Evolutionary conservation across 2,329 filamentous ascomycete species (phyloP), one percentile per base, ranked within the genome.

Genomic region (Apiospora arundinis): DNA sequence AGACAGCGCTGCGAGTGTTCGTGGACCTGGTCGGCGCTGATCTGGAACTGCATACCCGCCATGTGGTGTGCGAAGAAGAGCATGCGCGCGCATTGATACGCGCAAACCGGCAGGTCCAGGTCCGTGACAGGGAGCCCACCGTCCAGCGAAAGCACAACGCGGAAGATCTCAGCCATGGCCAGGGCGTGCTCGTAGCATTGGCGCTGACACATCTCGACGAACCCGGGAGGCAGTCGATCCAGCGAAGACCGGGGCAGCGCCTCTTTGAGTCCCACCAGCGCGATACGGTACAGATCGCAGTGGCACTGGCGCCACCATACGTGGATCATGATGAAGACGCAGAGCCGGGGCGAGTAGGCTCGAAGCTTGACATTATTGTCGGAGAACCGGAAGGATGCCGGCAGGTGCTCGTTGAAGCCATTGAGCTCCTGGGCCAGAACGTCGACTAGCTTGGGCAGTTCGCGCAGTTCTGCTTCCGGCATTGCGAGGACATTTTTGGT

Each of bases 331-430:
- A 82, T 72, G 42, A 78, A 77, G 56, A 88, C 86, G 72, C 87
- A 88, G 6, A 90, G 83, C 4, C 88, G 82, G 2, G 87, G 85
- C 0, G 88, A 90, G 74, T 89, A 90, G 2, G 87, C 86, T 7
- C 88, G 85, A 32, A 90, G 80, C 18, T 87, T 84, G 4, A 89
- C 80, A 42, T 89, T 89, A 73, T 83, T 86, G 72, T 89, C 87
- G 14, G 87, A 89, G 77, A 88, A 90, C 66, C 86, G 86, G 74
- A 90, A 90, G 12, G 87, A 89, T 0, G 84, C 80, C 1, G 88
- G 88, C 6, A 90, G 78, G 32, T 87, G 82, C 25, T 84, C 83
- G 65, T 87, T 87, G 72, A 90, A 90, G 16, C 84, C 83, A 18
- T 85, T 83, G 18, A 86, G 78, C 74, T 85, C 83, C 12, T 79